Conservation (phyloP, 441 rosid species). For the Corymbia calophylla region DNA sequence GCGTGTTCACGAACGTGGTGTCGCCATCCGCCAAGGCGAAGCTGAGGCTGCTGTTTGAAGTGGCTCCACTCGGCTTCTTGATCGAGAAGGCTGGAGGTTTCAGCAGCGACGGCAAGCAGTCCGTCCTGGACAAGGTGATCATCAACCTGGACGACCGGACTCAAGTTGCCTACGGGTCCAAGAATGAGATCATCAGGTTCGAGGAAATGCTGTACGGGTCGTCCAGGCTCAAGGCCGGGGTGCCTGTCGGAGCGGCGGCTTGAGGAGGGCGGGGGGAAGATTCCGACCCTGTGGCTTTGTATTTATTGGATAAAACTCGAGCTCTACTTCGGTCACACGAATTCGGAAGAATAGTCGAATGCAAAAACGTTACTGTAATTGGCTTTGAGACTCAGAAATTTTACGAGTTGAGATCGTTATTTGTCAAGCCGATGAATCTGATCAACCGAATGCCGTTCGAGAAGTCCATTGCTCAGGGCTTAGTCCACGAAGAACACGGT, state of each 20-base stretch:
- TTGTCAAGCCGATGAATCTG: neutral
- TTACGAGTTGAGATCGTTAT: neutral
- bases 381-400: neutral
- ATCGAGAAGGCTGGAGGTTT: constrained; percentile 91
- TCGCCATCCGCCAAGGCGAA: constrained; percentile 90
- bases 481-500: neutral
- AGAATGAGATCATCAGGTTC: constrained; percentile 83
- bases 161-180: constrained; percentile 96
- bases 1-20: constrained; percentile 82
- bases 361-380: neutral
- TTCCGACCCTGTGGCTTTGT: neutral
- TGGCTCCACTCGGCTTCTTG: constrained; percentile 85
- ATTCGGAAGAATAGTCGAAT: neutral
- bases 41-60: constrained; percentile 90
- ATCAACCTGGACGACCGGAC: constrained; percentile 77
- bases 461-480: neutral
- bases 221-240: constrained; percentile 70
- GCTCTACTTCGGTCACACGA: neutral
- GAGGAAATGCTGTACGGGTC: constrained; percentile 81
- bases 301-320: neutral
- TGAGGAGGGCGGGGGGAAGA: neutral
- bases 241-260: constrained; percentile 78
- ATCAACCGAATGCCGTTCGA: neutral
- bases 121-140: constrained; percentile 78
- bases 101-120: constrained; percentile 82